Evolutionary conservation across 352 stramenopile genomes (phyloP), one percentile per base, ranked within the genome.

Genomic region (Pythium biforme): DNA sequence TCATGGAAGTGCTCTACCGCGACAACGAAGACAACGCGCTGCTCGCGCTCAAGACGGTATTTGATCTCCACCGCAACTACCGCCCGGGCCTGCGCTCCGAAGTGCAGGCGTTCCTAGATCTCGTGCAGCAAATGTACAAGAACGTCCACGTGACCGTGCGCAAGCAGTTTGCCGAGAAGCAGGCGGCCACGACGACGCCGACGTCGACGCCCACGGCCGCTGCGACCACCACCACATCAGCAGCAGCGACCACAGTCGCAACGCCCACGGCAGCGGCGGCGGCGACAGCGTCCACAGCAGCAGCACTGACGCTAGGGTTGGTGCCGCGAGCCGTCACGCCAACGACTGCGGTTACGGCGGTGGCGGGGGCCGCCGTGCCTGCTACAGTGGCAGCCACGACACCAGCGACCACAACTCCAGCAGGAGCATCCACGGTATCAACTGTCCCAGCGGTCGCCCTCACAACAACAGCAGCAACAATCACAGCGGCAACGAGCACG

Each of bases 1-100:
- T 95, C 22, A 96, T 99, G 69, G 83, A 97, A 57, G 93, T 98
- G 34, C 72, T 99, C 47, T 84, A 91, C 41, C 77, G 88, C 34
- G 97, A 99, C 72, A 98, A 98, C 69, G 96, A 99, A 74, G 95
- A 98, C 41, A 99, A 99, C 76, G 92, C 92, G 25, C 77, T 99
- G 19, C 77, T 98, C 55, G 93, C 90, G 57, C 75, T 98, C 45
- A 89, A 96, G 62, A 98, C 97, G 62, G 91, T 99, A 33, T 99
- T 99, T 69, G 95, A 99, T 59, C 72, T 99, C 58, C 96, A 99
- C 74, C 98, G 98, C 62, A 97, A 97, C 65, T 99, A 98, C 73
- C 86, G 93, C 8, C 83, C 91, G 0, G 79, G 75, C 9, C 76
- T 98, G n/a, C 80, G 88, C 20, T 90, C 89, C 41, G 83, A 98